These are phyloP conservation scores for Monosporascus sp. DNA, from an alignment of 2,329 filamentous ascomycete genomes.

Conservation along the genomic window DNA sequence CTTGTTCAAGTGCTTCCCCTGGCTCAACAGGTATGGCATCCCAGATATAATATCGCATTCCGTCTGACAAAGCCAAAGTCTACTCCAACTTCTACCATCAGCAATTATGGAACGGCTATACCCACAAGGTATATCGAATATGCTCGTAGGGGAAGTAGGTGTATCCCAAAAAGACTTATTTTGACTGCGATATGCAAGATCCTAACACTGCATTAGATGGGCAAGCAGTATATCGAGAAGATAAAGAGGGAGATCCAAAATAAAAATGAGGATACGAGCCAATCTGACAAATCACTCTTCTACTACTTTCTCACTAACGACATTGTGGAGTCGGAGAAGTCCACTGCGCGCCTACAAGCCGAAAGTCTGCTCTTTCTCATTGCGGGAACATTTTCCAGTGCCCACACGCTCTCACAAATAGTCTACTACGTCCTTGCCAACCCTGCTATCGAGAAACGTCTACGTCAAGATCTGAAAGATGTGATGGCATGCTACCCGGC, in stretches of 20 bases:
- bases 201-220: not conserved
- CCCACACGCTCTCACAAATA: slow-evolving; percentile 1
- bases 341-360: not conserved
- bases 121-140: slow-evolving; percentile 1
- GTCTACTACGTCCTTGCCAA: slow-evolving; percentile 4
- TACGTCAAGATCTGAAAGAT: slow-evolving; percentile 14
- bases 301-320: slow-evolving; percentile 6
- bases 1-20: slow-evolving; percentile 1
- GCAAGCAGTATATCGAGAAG: not conserved
- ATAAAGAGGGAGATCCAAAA: not conserved
- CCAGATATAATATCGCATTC: not conserved
- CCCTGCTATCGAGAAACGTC: slow-evolving; percentile 2
- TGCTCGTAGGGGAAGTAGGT: not conserved
- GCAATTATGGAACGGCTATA: slow-evolving; percentile 1
- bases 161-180: too few relatives aligned
- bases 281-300: slow-evolving; percentile 1
- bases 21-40: slow-evolving; percentile 1
- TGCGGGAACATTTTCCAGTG: slow-evolving; percentile 3
- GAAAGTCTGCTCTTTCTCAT: slow-evolving; percentile 1
- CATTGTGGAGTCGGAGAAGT: slow-evolving; percentile 4
- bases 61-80: not conserved
- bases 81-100: slow-evolving; percentile 1
- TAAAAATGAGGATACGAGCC: not conserved
- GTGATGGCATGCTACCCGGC: slow-evolving; percentile 10
- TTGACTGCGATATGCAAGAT: too few relatives aligned